phyloP scores from a whole-genome alignment of 2,329 filamentous ascomycete species.

The Talaromyces amestolkiae region DNA sequence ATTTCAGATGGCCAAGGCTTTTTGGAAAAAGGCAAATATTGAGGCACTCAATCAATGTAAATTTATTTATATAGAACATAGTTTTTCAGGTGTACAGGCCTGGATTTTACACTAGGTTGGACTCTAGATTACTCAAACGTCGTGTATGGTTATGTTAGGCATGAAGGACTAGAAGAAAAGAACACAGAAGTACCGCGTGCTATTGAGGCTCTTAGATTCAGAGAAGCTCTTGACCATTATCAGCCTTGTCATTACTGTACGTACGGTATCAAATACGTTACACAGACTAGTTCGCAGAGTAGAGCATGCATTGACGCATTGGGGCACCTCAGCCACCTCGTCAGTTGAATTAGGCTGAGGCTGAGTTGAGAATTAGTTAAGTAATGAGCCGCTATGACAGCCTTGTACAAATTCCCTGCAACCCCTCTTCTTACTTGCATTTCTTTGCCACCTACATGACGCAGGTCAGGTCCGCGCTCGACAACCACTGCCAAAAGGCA shows the following conservation, averaged over 20 bases:
- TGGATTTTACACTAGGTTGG: neutral
- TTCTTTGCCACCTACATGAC: neutral
- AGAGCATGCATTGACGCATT: neutral
- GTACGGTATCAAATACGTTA: constrained; percentile 1
- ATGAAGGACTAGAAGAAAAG: neutral
- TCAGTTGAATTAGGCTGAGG: neutral
- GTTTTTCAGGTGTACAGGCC: neutral
- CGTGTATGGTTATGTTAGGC: neutral
- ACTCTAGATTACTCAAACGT: neutral
- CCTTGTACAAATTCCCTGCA: neutral
- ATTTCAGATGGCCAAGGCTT: neutral
- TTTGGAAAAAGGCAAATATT: neutral
- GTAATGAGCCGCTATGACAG: neutral
- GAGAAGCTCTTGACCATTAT: neutral
- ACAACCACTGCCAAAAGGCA: neutral
- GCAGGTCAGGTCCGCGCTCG: neutral
- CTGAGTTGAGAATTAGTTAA: constrained; percentile 3
- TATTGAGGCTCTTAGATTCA: neutral
- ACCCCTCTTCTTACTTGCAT: neutral
- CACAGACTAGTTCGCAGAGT: neutral
- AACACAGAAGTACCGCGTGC: neutral
- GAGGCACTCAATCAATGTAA: neutral
- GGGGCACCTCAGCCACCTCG: neutral
- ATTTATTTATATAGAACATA: neutral
- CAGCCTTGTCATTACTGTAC: neutral